Base-by-base conservation (phyloP, 768 basidiomycete species). In the Boletales sp. region DNA sequence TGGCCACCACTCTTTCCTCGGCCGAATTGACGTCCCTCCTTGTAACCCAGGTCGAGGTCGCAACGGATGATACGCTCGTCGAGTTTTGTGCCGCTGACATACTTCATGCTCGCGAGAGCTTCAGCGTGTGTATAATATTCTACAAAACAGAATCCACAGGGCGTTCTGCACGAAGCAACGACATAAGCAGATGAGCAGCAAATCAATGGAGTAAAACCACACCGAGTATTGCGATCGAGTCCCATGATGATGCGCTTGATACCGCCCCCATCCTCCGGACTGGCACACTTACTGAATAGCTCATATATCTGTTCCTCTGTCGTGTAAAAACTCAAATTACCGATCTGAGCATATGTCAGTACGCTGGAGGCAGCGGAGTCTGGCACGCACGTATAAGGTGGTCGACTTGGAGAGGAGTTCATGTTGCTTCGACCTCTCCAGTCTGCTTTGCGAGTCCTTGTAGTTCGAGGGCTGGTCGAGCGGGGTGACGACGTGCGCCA, bases 51-150 rank as follows among this genome's bases (percentile, higher is more conserved):
- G 74, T 99, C 96, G 63, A 99, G 74, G 74, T 99, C 96, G 63
- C 94, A 97, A 41, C 96, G 88, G 55, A 99, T 95, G 59, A 99
- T 91, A 32, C 96, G 88, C 71, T 99, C 96, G 70, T 99, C 96
- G 18, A 99, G 83, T 73, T 98, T 98, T 33, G 94, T 94, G n/a
- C 95, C 96, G 44, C 90, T 93, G 60, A 98, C 82, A 68, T 96
- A 94, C 42, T 87, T 84, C 81, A 98, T 85, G 54, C 87, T 86
- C 37, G 93, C 90, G 36, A 96, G 75, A 15, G 96, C 95, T 69
- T 98, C 94, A 6, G 84, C 77, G 62, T 97, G 93, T 10, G 91
- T 91, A 66, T 97, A 98, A 66, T 90, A 99, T 66, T 93, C 90
- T 50, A 94, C 94, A 59, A 94, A 97, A 72, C 95, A 94, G 69